phyloP scores from a whole-genome alignment of 371 early-diverging fungal species.

The Saksenaea oblongispora region DNA sequence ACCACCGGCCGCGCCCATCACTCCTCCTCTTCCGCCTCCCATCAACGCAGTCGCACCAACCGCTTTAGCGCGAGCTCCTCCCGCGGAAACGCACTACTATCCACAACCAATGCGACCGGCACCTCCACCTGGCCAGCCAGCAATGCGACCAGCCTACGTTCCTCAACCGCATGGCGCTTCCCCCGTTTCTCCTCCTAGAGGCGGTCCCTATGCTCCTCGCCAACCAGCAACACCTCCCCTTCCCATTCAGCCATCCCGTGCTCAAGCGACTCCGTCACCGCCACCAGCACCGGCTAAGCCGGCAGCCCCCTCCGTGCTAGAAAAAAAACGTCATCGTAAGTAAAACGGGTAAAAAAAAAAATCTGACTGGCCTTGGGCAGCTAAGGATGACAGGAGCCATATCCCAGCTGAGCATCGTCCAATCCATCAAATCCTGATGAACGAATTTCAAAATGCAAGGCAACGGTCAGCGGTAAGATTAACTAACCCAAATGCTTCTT shows the following conservation, averaged over 20 bases:
- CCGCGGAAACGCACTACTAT: not conserved
- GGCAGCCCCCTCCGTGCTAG: slow-evolving; percentile 15
- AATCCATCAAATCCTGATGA: slow-evolving; percentile 47
- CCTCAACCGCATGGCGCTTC: not conserved
- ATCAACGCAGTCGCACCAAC: slow-evolving; percentile 35
- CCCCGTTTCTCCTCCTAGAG: not conserved
- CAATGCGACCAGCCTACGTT: not conserved
- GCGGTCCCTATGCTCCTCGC: not conserved
- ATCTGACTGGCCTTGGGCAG: slow-evolving; percentile 27
- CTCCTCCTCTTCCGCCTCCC: slow-evolving; percentile 41
- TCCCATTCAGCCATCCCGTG: not conserved
- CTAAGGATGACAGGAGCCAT: slow-evolving; percentile 79
- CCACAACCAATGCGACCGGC: not conserved
- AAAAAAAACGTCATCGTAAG: slow-evolving; percentile 29
- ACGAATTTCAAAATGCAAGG: slow-evolving; percentile 48
- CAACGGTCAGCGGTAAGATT: slow-evolving; percentile 54
- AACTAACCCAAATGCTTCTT: too few species aligned
- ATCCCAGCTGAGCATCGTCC: slow-evolving; percentile 71
- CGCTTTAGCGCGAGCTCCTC: slow-evolving; percentile 8
- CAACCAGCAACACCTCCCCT: slow-evolving; percentile 6
- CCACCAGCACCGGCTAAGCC: slow-evolving; percentile 13
- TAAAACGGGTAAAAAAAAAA: not conserved
- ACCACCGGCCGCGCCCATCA: slow-evolving; percentile 18
- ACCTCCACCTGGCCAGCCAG: not conserved
- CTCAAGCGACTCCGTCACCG: slow-evolving; percentile 13